These are phyloP conservation scores for Pholiota adiposa DNA, from an alignment of 1,284 basidiomycete species.

Conservation along the genomic window DNA sequence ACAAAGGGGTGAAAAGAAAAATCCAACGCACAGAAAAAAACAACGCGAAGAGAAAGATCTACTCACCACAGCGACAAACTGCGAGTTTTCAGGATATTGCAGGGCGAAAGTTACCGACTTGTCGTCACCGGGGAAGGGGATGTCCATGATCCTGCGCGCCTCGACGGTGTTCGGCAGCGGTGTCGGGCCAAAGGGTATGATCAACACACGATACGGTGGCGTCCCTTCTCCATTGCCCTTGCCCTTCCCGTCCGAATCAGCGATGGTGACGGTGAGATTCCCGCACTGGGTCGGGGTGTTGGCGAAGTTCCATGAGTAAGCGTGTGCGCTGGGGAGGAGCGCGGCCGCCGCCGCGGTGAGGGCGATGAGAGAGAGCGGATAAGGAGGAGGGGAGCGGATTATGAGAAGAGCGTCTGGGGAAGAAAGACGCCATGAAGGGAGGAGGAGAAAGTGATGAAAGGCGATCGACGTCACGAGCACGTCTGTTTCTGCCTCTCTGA, in stretches of 20 bases:
- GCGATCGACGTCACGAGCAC: constrained; percentile 1
- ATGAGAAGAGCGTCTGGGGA: too few species aligned
- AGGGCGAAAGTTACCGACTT: constrained; percentile 58
- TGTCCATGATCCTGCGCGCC: constrained; percentile 62
- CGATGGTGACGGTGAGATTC: constrained; percentile 59
- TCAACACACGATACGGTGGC: constrained; percentile 67
- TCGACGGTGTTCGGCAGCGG: constrained; percentile 66
- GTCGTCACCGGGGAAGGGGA: constrained; percentile 49
- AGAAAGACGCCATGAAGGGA: background rate
- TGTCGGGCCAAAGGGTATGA: constrained; percentile 68
- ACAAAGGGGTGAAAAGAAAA: background rate
- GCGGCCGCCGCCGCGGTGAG: constrained; percentile 17
- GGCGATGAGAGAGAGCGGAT: constrained; percentile 1
- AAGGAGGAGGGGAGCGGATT: background rate
- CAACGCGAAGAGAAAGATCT: background rate
- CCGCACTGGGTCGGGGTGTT: constrained; percentile 64
- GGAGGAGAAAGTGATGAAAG: background rate
- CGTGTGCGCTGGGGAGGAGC: constrained; percentile 8
- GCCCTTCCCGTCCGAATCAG: constrained; percentile 39
- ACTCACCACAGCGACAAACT: constrained; percentile 78
- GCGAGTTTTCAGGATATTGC: constrained; percentile 66
- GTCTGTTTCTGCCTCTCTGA: too few species aligned
- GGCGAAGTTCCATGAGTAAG: constrained; percentile 66
- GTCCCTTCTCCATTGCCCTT: constrained; percentile 40
- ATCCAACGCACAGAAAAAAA: background rate